Evolutionary conservation across 805 yeast genomes (phyloP).

Genomic region (Debaryomyces prosopidis): DNA sequence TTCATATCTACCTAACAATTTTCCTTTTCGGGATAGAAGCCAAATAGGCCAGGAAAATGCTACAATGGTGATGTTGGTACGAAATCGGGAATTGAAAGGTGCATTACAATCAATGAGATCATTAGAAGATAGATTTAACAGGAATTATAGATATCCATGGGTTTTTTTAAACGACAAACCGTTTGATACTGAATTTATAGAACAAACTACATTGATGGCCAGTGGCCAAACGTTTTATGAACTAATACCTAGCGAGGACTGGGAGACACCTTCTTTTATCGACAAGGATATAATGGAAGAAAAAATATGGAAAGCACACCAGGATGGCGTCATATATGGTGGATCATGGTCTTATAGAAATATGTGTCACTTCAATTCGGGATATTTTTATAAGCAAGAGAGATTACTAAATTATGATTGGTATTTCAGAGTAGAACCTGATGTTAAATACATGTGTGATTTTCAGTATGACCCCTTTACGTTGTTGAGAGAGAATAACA

Average conservation of each 20-base stretch:
- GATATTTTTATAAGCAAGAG: constrained; percentile 53
- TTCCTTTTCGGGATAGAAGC: constrained; percentile 28
- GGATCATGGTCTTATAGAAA: constrained; percentile 52
- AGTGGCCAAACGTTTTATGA: constrained; percentile 43
- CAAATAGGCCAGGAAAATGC: constrained; percentile 72
- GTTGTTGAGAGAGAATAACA: constrained; percentile 40
- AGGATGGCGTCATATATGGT: constrained; percentile 43
- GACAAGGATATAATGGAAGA: constrained; percentile 27
- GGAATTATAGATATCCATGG: constrained; percentile 43
- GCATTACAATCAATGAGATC: constrained; percentile 55
- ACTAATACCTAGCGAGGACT: constrained; percentile 38
- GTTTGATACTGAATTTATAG: constrained; percentile 40
- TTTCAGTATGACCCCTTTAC: constrained; percentile 56
- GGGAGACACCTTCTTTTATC: constrained; percentile 41
- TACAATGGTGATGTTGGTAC: constrained; percentile 80
- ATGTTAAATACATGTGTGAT: constrained; percentile 55
- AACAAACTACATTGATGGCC: constrained; percentile 45
- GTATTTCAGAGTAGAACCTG: constrained; percentile 65
- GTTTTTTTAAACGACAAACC: constrained; percentile 46
- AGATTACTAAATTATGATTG: constrained; percentile 49
- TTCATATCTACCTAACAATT: constrained; percentile 21
- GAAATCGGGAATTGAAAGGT: constrained; percentile 76
- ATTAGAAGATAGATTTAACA: constrained; percentile 44
- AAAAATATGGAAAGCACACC: constrained; percentile 19
- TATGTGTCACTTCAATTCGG: constrained; percentile 77